A percentile compares a stretch with the other conserved stretches of the same genome.
Conservation (phyloP, 2,329 filamentous ascomycete species). For the Aspergillus brasiliensis region DNA sequence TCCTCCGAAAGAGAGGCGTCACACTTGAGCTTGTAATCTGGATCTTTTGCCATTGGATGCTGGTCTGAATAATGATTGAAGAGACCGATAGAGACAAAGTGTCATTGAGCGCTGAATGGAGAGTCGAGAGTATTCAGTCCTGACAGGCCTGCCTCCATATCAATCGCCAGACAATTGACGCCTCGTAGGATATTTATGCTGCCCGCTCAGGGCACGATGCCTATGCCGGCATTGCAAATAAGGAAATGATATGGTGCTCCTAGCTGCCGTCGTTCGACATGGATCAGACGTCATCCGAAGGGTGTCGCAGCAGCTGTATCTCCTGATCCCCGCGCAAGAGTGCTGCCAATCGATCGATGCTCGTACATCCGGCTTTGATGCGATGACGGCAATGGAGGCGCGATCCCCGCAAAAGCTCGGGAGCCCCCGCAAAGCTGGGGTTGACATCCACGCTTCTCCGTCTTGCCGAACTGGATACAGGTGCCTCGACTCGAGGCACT, state of each 20-base stretch:
- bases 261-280: background rate
- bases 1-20: background rate
- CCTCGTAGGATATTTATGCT: background rate
- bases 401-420: background rate
- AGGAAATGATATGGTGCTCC: background rate
- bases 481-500: background rate
- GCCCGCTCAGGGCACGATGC: background rate
- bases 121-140: background rate
- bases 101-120: background rate
- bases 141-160: background rate
- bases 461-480: background rate
- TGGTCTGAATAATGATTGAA: background rate
- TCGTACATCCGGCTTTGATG: background rate
- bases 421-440: background rate
- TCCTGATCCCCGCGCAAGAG: background rate
- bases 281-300: background rate
- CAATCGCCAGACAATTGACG: background rate
- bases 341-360: background rate
- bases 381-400: background rate
- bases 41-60: background rate
- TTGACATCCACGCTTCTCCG: background rate
- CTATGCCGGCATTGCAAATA: background rate
- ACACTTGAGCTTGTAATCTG: background rate
- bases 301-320: background rate
- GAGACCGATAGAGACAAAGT: background rate